Conservation (phyloP, 2,329 filamentous ascomycete species). For the Emergomyces pasteurianus region DNA sequence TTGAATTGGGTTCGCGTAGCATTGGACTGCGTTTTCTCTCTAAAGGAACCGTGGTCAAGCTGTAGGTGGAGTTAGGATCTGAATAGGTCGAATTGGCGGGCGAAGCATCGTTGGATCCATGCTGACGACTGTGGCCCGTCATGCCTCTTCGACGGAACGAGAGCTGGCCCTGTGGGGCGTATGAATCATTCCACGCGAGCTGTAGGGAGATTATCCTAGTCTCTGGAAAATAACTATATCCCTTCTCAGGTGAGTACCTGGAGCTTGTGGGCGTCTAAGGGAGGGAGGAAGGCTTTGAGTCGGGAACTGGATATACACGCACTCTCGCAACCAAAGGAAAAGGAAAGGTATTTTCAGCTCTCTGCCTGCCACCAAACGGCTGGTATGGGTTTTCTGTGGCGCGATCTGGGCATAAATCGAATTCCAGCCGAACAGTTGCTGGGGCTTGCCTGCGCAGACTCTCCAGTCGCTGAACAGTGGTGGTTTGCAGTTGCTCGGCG, state of each 20-base stretch:
- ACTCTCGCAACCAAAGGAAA: background rate
- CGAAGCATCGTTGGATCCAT: background rate
- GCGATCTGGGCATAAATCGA: background rate
- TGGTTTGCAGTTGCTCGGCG: background rate
- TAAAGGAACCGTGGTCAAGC: background rate
- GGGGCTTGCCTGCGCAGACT: background rate
- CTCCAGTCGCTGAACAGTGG: background rate
- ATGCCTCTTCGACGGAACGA: background rate
- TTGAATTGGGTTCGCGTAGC: constrained; percentile 9
- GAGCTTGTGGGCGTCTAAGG: background rate
- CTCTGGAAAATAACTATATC: background rate
- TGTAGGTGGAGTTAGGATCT: background rate
- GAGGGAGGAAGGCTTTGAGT: background rate
- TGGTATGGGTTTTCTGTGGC: background rate
- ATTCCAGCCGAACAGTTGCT: background rate
- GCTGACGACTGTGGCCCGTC: background rate
- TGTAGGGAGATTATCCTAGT: background rate
- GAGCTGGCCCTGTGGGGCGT: background rate
- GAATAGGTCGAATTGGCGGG: background rate
- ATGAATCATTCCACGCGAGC: background rate
- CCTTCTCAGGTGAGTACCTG: background rate
- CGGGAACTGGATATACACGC: background rate
- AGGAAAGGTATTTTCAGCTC: background rate
- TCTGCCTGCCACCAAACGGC: background rate
- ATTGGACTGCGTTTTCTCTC: background rate